Base-by-base conservation (phyloP, 257 asterid species). In the Cruciata laevipes region DNA sequence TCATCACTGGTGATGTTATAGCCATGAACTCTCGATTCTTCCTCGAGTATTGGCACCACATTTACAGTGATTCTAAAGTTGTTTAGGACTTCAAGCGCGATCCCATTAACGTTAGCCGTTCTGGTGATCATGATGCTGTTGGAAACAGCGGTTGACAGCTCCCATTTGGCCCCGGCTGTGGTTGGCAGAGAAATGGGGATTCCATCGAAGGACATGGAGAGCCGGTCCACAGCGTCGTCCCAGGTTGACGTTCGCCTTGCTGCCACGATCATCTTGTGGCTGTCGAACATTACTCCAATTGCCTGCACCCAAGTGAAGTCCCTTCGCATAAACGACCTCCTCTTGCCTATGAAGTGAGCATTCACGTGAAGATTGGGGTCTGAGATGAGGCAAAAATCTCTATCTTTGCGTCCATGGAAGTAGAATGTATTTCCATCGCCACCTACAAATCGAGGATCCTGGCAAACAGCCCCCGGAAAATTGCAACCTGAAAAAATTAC, bases 241-340 rank as follows among this genome's bases (percentile, higher is more conserved):
- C 91, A 85, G 0, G 63, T 63, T 74, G 88, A 53, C 11, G 91
- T 83, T 25, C 75, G 82, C 6, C 75, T 49, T 2, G 95, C 88
- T 3, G 71, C 85, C 21, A 87, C n/a, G 9, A 76, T 70, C 61
- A 87, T 44, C 0, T 63, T 76, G 71, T 83, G 86, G 1, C 66
- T 68, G 47, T 75, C 83, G 65, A 73, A 85, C 51, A 85, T 72
- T 5, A 85, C 27, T 47, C 78, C 86, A 14, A 87, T 77, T 66
- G 91, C 73, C 64, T 87, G 95, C 61, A 87, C 89, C 91, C 89
- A 87, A 0, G 95, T 85, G 77, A 85, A 87, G 72, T 87, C 95
- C 16, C 91, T 75, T 3, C 69, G 75, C 75, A 85, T 74, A 16
- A 76, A 77, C 0, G 63, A 61, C 49, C 83, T 83, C 52, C 80